Conservation (phyloP, 2,329 filamentous ascomycete species). For the Colletotrichum costaricense region DNA sequence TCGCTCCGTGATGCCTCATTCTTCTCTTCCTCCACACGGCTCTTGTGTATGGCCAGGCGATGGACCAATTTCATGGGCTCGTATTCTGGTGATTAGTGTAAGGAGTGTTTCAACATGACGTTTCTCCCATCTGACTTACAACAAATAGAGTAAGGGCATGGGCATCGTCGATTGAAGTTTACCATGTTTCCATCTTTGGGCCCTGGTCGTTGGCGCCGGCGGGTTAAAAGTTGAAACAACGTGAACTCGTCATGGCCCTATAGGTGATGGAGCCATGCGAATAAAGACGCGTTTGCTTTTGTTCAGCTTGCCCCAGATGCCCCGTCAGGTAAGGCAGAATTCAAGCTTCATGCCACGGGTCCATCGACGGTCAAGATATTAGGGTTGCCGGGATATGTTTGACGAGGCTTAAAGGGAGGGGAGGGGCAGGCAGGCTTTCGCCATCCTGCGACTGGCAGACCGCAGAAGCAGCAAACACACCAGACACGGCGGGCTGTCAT, state of each 20-base stretch:
- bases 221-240: constrained; percentile 23
- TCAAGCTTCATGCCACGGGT: constrained; percentile 26
- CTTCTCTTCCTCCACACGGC: neutral
- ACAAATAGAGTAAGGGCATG: neutral
- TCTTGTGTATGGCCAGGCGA: neutral
- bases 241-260: constrained; percentile 24
- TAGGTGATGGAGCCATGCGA: constrained; percentile 10
- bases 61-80: neutral
- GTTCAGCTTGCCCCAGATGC: constrained; percentile 30
- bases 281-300: constrained; percentile 22
- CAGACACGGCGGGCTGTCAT: constrained; percentile 19
- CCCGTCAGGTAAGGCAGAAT: constrained; percentile 33
- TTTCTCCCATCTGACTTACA: constrained; percentile 4
- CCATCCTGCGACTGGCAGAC: constrained; percentile 9
- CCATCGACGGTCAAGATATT: constrained; percentile 15
- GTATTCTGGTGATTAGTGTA: neutral
- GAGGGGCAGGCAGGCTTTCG: constrained; percentile 10
- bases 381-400: constrained; percentile 24
- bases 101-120: constrained; percentile 22
- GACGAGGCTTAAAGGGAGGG: neutral
- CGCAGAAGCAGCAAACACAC: constrained; percentile 5
- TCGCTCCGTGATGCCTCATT: neutral
- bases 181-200: neutral
- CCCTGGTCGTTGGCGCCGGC: constrained; percentile 4
- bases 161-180: neutral